Conservation (phyloP, 148 eudicot genomes). For the Gaultheria prostrata region DNA sequence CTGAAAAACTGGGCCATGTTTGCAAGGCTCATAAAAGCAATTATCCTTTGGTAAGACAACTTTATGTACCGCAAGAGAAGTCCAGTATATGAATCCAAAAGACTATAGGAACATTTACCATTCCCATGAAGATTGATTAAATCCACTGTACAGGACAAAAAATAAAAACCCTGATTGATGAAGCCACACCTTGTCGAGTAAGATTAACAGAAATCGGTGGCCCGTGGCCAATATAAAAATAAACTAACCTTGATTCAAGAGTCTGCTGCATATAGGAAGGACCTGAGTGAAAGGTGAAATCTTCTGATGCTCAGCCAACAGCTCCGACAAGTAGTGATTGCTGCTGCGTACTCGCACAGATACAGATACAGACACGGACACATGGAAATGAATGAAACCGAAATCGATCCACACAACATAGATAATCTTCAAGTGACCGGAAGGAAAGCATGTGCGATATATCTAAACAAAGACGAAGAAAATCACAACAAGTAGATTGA, state of each 20-base stretch:
- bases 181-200: not conserved
- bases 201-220: not conserved
- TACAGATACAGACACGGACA: not conserved
- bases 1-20: not conserved
- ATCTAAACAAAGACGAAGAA: not conserved
- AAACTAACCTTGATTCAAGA: slow-evolving; percentile 83
- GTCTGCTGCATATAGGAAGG: slow-evolving; percentile 84
- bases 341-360: slow-evolving; percentile 27
- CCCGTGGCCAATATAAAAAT: not conserved
- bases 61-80: not conserved
- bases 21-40: not conserved
- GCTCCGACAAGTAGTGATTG: slow-evolving; percentile 90
- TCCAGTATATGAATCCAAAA: not conserved
- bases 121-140: not conserved
- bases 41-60: not conserved
- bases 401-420: slow-evolving; percentile 11
- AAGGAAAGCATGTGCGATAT: not conserved
- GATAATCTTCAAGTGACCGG: not conserved
- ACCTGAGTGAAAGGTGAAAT: slow-evolving; percentile 87
- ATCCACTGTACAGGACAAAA: not conserved
- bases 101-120: not conserved
- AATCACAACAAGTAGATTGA: slow-evolving; percentile 3
- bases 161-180: not conserved
- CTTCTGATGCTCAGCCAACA: slow-evolving; percentile 93
- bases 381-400: not conserved